Percentiles rank a stretch among this genome's conserved stretches.
Evolutionary conservation across 2,329 filamentous ascomycete species (phyloP).

Genomic region (Diaporthe amygdali): DNA sequence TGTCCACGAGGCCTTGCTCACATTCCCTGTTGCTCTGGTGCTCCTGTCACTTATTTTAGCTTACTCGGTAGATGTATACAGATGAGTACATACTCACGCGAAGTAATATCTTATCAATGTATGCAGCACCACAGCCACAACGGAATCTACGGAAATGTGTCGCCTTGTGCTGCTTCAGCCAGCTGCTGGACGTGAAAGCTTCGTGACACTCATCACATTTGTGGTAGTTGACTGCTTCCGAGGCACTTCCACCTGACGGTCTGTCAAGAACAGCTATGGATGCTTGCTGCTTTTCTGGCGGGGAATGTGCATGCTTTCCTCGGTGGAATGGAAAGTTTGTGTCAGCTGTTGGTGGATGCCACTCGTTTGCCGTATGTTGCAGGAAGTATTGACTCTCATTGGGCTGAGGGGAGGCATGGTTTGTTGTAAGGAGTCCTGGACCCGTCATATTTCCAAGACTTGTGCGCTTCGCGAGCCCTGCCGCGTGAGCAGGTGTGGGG

Average conservation of each 20-base stretch:
- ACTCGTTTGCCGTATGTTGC: neutral
- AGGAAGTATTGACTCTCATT: neutral
- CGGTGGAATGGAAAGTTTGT: neutral
- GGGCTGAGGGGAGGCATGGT: neutral
- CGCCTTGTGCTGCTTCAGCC: neutral
- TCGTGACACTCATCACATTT: neutral
- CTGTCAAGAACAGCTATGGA: neutral
- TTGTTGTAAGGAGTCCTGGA: rapidly evolving
- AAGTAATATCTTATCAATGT: neutral
- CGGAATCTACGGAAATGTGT: neutral
- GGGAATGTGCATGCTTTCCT: neutral
- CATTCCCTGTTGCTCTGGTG: neutral
- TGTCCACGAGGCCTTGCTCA: too few species aligned
- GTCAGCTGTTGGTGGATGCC: neutral
- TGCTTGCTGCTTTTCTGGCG: too few species aligned
- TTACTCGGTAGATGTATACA: neutral
- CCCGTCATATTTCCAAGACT: too few species aligned
- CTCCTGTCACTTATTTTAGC: neutral
- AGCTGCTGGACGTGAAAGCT: neutral
- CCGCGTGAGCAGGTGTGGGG: too few species aligned
- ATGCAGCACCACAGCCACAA: neutral
- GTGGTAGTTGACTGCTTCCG: neutral
- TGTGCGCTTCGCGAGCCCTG: neutral
- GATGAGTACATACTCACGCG: neutral
- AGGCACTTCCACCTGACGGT: neutral